phyloP scores from a whole-genome alignment of 1,284 basidiomycete species.

The Trichosporon faecale region DNA sequence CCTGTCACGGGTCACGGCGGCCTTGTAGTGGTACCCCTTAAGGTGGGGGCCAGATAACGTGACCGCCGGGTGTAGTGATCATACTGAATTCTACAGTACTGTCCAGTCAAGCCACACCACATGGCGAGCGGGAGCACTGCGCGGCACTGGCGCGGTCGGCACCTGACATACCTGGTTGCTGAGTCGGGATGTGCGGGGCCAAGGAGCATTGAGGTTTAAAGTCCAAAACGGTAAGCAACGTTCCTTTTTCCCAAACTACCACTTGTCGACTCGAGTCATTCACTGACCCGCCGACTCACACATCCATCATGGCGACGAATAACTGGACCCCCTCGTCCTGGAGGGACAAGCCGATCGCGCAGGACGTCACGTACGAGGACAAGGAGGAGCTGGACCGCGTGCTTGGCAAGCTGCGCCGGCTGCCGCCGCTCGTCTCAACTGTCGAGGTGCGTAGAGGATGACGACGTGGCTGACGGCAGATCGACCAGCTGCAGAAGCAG shows the following conservation, averaged over 20 bases:
- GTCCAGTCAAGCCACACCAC: background rate
- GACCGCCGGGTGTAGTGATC: no score
- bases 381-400: constrained; percentile 59
- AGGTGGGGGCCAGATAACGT: no score
- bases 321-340: constrained; percentile 60
- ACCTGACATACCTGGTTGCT: background rate
- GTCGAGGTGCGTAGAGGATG: constrained; percentile 66
- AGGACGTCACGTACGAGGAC: constrained; percentile 55
- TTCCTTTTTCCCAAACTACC: background rate
- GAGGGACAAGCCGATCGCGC: constrained; percentile 66
- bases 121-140: background rate
- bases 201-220: background rate
- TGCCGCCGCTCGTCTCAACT: constrained; percentile 85
- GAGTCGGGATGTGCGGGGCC: background rate
- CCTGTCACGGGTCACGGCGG: no score
- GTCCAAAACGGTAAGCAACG: background rate
- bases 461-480: constrained; percentile 56
- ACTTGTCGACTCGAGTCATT: background rate
- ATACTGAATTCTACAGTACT: background rate
- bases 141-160: background rate
- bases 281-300: background rate
- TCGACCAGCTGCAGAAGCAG: constrained; percentile 78
- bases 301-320: constrained; percentile 12
- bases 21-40: no score
- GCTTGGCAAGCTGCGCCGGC: constrained; percentile 65